Base-by-base conservation (phyloP, 2,329 filamentous ascomycete genomes). In the Ophiostoma novo-ulmi region DNA sequence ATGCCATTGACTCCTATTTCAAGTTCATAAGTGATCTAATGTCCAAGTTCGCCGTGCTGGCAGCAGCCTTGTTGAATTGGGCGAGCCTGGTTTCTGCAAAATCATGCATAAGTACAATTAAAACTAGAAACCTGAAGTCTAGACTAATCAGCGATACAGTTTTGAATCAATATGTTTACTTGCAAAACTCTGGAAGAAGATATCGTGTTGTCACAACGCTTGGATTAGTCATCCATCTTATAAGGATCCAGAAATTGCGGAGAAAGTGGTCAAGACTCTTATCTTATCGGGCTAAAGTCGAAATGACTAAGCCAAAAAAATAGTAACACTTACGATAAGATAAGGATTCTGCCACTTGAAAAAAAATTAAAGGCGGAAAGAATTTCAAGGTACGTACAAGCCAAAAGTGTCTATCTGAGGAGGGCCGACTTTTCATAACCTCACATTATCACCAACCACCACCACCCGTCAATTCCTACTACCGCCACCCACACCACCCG, bases 311-410 rank as follows among this genome's bases (percentile, higher is more conserved):
- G 36, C 36, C 5, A 4, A 3, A 31, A 31, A 31, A 31, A 31
- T 5, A 20, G 7, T 14, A 26, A 6, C 17, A 38, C 11, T 20
- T 36, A 26, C 38, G 64, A 66, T 66, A 66, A 66, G 64, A 66
- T 66, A 66, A 66, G 64, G 20, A 66, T 66, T 66, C 64, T 66
- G 64, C 64, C 64, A 44, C 64, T 38, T 26, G n/a, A 66, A 44
- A 66, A 66, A 66, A 66, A 66, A 38, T 44, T 14, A 66, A 66
- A 66, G 64, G 64, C 64, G 64, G 64, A 66, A 7, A 66, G 64
- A 66, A 41, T 41, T 44, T 44, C n/a, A 58, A 58, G 36, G 64
- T 38, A 66, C 22, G 64, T 38, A 66, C 22, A 41, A n/a, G 64
- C 36, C 20, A 39, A 65, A 39, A 63, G 58, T 8, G 17, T 38